Percentiles rank a stretch among this genome's conserved stretches.
Conservation (phyloP, 2,329 filamentous ascomycete species). For the Calonectria henricotiae region DNA sequence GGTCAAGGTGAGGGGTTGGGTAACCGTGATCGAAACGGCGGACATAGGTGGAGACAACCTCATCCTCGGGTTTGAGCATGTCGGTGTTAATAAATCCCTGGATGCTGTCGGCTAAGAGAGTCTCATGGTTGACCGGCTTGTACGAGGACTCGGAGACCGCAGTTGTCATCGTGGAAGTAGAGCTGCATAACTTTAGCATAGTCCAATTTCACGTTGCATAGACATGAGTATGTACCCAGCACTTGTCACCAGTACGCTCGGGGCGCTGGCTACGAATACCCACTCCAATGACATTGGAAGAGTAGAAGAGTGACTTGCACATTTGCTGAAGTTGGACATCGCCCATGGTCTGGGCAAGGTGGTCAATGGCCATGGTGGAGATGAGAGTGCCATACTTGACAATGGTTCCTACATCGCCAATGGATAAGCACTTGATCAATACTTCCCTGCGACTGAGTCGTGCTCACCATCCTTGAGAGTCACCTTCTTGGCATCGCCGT, state of each 20-base stretch:
- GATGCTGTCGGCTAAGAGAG: constrained; percentile 90
- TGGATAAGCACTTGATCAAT: constrained; percentile 73
- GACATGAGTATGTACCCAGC: constrained; percentile 78
- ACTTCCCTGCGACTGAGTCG: not conserved
- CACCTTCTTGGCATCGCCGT: constrained; percentile 88
- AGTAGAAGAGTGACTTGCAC: constrained; percentile 95
- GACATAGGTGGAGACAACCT: constrained; percentile 98
- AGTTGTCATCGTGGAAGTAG: constrained; percentile 99
- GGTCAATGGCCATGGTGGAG: constrained; percentile 96
- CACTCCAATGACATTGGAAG: constrained; percentile 95
- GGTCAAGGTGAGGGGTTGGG: constrained; percentile 94
- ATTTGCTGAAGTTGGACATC: constrained; percentile 87
- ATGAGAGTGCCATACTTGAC: constrained; percentile 93
- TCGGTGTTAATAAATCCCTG: constrained; percentile 98
- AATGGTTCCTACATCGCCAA: constrained; percentile 74
- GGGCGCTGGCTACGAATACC: constrained; percentile 93
- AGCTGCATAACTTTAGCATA: constrained; percentile 67
- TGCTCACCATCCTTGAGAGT: constrained; percentile 53
- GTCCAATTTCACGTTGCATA: not conserved
- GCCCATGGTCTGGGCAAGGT: constrained; percentile 87
- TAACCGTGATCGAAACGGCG: constrained; percentile 98
- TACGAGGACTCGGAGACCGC: constrained; percentile 93
- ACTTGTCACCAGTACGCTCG: constrained; percentile 98
- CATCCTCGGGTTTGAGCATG: constrained; percentile 91
- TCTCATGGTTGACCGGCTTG: constrained; percentile 93